Evolutionary conservation across 176 grass and related monocot species (phyloP).

Genomic region (Aegilops tauschii): DNA sequence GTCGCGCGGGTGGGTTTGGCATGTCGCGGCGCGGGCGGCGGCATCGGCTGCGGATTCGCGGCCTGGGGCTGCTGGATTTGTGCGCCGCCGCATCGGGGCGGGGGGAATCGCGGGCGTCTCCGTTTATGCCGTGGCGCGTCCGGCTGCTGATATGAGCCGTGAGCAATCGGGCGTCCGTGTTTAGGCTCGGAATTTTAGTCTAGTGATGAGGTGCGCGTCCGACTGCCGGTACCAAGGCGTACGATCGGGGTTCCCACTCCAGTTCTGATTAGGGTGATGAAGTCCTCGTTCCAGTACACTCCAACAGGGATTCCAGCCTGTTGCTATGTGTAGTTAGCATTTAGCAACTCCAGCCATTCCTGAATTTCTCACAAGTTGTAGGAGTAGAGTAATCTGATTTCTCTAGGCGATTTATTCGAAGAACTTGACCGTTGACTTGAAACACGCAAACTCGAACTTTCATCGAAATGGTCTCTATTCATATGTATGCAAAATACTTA

Average conservation of each 20-base stretch:
- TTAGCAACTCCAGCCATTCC: neutral
- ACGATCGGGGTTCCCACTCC: neutral
- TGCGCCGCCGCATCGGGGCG: neutral
- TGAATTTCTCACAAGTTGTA: neutral
- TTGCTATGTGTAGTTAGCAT: neutral
- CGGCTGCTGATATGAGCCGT: neutral
- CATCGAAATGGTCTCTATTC: no score
- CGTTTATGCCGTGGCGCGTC: neutral
- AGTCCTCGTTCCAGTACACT: neutral
- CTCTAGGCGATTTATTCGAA: neutral
- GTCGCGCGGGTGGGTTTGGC: neutral
- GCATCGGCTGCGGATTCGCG: neutral
- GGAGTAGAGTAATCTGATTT: neutral
- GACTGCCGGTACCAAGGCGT: neutral
- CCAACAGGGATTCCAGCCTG: neutral
- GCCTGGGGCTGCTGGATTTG: neutral
- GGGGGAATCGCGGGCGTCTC: neutral
- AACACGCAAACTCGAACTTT: neutral
- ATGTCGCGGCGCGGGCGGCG: neutral
- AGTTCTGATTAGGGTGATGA: neutral
- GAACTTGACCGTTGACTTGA: neutral
- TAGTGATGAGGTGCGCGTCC: neutral
- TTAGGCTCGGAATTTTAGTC: neutral
- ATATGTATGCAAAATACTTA: no score
- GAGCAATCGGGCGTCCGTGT: neutral